Evolutionary conservation across 345 rosid species (phyloP).

Genomic region (Citrus cavaleriei): DNA sequence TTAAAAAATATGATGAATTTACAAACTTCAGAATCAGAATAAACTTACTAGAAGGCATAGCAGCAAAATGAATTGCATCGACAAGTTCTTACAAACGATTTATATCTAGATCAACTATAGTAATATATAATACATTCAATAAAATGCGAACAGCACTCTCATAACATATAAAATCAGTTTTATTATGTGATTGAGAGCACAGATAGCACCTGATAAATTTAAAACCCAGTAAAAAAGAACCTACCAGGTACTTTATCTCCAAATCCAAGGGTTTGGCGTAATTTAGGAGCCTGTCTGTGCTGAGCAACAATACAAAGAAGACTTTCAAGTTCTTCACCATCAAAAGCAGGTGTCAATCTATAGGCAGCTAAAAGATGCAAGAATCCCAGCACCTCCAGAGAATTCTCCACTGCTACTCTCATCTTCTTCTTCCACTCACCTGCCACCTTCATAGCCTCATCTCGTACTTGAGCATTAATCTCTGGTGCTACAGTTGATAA

Average conservation of each 20-base stretch:
- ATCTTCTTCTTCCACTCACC: slow-evolving; percentile 18
- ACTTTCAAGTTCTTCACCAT: slow-evolving; percentile 23
- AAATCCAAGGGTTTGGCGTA: slow-evolving; percentile 31
- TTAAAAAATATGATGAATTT: too few species aligned
- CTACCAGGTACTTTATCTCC: slow-evolving; percentile 28
- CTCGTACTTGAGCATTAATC: slow-evolving; percentile 19
- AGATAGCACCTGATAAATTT: background rate
- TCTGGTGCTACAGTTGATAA: slow-evolving; percentile 12
- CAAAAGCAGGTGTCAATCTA: slow-evolving; percentile 7
- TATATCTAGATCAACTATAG: background rate
- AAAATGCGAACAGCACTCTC: background rate
- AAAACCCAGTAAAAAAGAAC: background rate
- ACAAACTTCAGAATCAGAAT: too few species aligned
- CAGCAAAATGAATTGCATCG: background rate
- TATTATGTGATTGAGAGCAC: background rate
- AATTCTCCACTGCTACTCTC: too few species aligned
- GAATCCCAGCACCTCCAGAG: too few species aligned
- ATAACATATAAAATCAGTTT: background rate
- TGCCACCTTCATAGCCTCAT: slow-evolving; percentile 26
- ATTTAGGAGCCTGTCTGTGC: slow-evolving; percentile 21
- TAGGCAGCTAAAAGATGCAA: too few species aligned
- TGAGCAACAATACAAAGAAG: slow-evolving; percentile 23
- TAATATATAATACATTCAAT: too few species aligned
- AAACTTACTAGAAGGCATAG: too few species aligned
- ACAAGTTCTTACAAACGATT: background rate